Conservation (phyloP, 805 yeast genomes). For the Teunomyces cretensis region DNA sequence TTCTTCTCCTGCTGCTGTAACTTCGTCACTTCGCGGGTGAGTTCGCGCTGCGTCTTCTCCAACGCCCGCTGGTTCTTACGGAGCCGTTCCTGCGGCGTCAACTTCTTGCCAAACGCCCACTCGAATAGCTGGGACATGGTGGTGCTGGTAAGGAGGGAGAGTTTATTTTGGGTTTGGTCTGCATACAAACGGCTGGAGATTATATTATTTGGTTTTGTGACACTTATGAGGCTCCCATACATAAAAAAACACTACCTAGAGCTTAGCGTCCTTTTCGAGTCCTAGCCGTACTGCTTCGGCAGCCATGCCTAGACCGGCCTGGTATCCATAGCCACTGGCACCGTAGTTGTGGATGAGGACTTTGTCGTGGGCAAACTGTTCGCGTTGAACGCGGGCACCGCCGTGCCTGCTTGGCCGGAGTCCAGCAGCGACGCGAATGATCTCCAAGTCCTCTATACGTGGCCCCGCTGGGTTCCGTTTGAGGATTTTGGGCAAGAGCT, state of each 20-base stretch:
- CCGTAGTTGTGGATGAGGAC: slow-evolving; percentile 70
- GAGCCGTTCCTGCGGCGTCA: slow-evolving; percentile 92
- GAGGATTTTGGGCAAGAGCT: slow-evolving; percentile 50
- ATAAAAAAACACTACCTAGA: background rate
- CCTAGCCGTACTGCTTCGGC: slow-evolving; percentile 39
- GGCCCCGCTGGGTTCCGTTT: slow-evolving; percentile 30
- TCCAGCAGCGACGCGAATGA: slow-evolving; percentile 69
- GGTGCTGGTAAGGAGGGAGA: background rate
- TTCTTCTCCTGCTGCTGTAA: slow-evolving; percentile 91
- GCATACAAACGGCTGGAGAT: background rate
- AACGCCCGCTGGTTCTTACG: slow-evolving; percentile 94
- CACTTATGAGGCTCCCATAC: no score
- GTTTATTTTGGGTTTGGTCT: background rate
- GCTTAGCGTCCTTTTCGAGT: slow-evolving; percentile 1
- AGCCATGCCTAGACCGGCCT: slow-evolving; percentile 65
- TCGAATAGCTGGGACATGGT: slow-evolving; percentile 46
- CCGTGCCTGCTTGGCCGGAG: slow-evolving; percentile 75
- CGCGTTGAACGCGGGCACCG: slow-evolving; percentile 69
- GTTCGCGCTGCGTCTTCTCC: slow-evolving; percentile 91
- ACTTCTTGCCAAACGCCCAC: slow-evolving; percentile 93
- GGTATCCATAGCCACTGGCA: slow-evolving; percentile 65
- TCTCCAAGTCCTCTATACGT: slow-evolving; percentile 42
- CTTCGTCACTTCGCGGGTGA: slow-evolving; percentile 83
- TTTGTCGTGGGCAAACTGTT: slow-evolving; percentile 24
- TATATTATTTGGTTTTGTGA: background rate